Base-by-base conservation (phyloP, 176 grass and related monocot species). In the Avena atlantica region DNA sequence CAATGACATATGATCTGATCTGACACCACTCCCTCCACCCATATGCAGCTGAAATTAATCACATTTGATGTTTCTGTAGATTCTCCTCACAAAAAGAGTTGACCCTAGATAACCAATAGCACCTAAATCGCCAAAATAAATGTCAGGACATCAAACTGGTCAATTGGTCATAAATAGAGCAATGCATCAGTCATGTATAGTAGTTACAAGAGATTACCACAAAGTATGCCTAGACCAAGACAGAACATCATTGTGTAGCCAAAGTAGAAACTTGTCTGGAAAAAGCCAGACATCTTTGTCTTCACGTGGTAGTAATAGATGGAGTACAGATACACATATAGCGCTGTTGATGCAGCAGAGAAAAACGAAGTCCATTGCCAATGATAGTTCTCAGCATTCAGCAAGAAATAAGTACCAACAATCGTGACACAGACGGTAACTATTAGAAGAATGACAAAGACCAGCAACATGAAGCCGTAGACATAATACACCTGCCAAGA, bases 241-340 rank as follows among this genome's bases (percentile, higher is more conserved):
- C 94, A 93, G 85, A 96, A 96, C 94, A 96, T 96, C 73, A 96
- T 52, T 34, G 94, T 96, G 82, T 96, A 96, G 67, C 94, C 94
- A 67, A 96, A 96, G 68, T 96, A 96, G 87, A 96, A 96, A 78
- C 94, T 96, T 40, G 91, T 93, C 78, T 96, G 94, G 87, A 96
- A 96, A 86, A 96, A 96, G 45, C 94, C 94, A 29, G 94, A 96
- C 94, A 96, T 93, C 85, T 96, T 96, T 62, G 94, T 96, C 66
- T 96, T 96, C 85, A 96, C 53, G 70, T 96, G 74, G 64, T 91
- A 96, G 74, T 96, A 96, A 60, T 93, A 96, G 13, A 93, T 86
- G 60, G 94, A 93, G 56, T 96, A 96, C 15, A 96, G 79, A 51
- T 96, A 96, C 49, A 96, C 91, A 81, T 96, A 96, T 17, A 90